Evolutionary conservation across 495 filamentous ascomycete genomes (phyloP), one percentile per base, ranked within the genome.

Genomic region (Penicillium psychrofluorescens): DNA sequence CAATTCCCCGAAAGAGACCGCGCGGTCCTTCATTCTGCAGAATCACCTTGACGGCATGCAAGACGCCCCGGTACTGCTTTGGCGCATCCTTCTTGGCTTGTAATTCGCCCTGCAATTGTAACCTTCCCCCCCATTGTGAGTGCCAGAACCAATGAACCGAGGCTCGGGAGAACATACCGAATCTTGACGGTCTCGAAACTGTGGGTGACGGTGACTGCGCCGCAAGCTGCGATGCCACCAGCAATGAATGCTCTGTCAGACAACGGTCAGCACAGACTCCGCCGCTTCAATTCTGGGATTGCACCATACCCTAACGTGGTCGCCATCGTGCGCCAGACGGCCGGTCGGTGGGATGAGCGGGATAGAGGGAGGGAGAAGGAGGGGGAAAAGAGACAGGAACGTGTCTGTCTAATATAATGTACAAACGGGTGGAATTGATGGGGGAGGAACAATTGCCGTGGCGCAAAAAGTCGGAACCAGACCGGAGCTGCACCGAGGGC

Each of bases 141-240:
- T 32, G 28, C 50, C 14, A 50, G 43, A 9, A 38, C 28, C 5
- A 29, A 32, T 8, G 1, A 11, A 13, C 29, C 27, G 34, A 27
- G 28, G 13, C 14, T 14, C 14, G 10, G 35, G 44, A 35, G 14
- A 9, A 42, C 69, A 42, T 58, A 91, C 86, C 91, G 87, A 61
- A 97, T 99, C 80, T 99, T 99, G 45, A 97, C 89, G 7, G 92
- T 97, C 68, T 99, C 92, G 71, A 97, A 96, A 47, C 89, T 88
- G 65, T 99, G 92, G 33, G 92, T 99, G 37, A 94, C 91, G 4
- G 92, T 97, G 40, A 99, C 94, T 41, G 92, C 92, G 51, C 92
- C 92, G 67, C 90, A 95, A 41, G 94, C 92, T 52, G 92, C 92
- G 59, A 97, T 86, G 48, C 92, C 92, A 62, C 92, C 92, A 22